Base-by-base conservation (phyloP, 1,284 basidiomycete species). In the Fistulina hepatica region DNA sequence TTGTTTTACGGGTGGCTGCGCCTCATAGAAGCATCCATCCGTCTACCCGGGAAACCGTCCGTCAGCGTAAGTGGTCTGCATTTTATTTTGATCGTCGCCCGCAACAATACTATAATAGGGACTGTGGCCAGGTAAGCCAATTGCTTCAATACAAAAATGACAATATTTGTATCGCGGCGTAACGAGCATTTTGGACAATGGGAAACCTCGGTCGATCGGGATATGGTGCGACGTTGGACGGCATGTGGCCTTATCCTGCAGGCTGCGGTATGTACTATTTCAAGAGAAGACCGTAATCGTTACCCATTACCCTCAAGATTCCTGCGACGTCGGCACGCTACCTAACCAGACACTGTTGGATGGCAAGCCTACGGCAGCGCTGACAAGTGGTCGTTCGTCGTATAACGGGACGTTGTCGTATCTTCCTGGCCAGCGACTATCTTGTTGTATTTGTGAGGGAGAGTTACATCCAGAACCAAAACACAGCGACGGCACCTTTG, bases 121-220 rank as follows among this genome's bases (percentile, higher is more conserved):
- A 3, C 59, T 81, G 21, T 85, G 79, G 81, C 79, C 80, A 7
- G 78, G 76, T 31, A 58, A n/a, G n/a, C n/a, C n/a, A n/a, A n/a
- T n/a, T n/a, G n/a, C n/a, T n/a, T n/a, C n/a, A n/a, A n/a, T n/a
- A n/a, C n/a, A n/a, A n/a, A n/a, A n/a, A n/a, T n/a, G n/a, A n/a
- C n/a, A n/a, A n/a, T n/a, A n/a, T n/a, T n/a, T n/a, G n/a, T n/a
- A n/a, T n/a, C n/a, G n/a, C n/a, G n/a, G n/a, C n/a, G 23, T 47
- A 39, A 41, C 45, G 43, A 16, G 45, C 45, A 15, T 36, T 44
- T 15, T 47, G 45, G 45, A 21, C 45, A 11, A 44, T 47, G 40
- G 42, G 43, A 7, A 47, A 44, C 30, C 43, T 44, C 24, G 45
- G 45, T 17, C 46, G 52, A 26, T 53, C 55, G 10, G 54, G 55